Percentiles rank a stretch among this genome's conserved stretches.
phyloP scores from a whole-genome alignment of 2,329 filamentous ascomycete species.

The Colletotrichum sp. region DNA sequence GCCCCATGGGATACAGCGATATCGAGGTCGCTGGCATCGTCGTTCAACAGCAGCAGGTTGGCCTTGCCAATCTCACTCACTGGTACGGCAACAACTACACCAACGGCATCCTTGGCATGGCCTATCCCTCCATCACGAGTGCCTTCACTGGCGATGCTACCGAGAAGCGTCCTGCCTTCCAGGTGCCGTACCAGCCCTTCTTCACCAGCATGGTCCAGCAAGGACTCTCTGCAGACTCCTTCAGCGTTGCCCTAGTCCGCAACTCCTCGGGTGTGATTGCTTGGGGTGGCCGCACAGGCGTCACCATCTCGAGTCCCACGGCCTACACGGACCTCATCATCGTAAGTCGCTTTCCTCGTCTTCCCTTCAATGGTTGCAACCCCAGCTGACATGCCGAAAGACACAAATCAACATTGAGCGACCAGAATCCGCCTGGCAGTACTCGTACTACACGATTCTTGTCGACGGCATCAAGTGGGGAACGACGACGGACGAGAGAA shows the following conservation, averaged over 20 bases:
- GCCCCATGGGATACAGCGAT: conserved; percentile 52
- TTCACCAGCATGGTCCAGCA: conserved; percentile 54
- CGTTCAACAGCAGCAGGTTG: conserved; percentile 51
- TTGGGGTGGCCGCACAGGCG: conserved; percentile 43
- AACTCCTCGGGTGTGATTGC: conserved; percentile 52
- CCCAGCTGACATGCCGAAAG: conserved; percentile 32
- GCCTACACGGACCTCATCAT: conserved; percentile 49
- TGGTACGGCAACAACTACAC: conserved; percentile 60
- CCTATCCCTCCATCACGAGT: conserved; percentile 55
- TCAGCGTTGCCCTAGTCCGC: conserved; percentile 53
- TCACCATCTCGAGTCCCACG: conserved; percentile 39
- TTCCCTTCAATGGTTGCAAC: background rate
- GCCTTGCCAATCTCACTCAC: conserved; percentile 52
- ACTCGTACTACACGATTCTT: conserved; percentile 60
- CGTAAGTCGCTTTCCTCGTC: conserved; percentile 35
- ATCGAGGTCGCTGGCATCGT: conserved; percentile 50
- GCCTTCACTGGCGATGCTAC: conserved; percentile 46
- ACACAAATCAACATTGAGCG: conserved; percentile 45
- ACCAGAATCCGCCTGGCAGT: conserved; percentile 44
- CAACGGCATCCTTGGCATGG: conserved; percentile 56
- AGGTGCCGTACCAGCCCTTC: conserved; percentile 51
- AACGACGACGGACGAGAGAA: conserved; percentile 43
- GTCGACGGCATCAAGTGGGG: conserved; percentile 53
- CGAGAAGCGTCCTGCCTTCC: conserved; percentile 42
- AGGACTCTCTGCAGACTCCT: conserved; percentile 48